A percentile compares a stretch with the other conserved stretches of the same genome.
Evolutionary conservation across 495 filamentous ascomycete species (phyloP).

Genomic region (Glonium stellatum): DNA sequence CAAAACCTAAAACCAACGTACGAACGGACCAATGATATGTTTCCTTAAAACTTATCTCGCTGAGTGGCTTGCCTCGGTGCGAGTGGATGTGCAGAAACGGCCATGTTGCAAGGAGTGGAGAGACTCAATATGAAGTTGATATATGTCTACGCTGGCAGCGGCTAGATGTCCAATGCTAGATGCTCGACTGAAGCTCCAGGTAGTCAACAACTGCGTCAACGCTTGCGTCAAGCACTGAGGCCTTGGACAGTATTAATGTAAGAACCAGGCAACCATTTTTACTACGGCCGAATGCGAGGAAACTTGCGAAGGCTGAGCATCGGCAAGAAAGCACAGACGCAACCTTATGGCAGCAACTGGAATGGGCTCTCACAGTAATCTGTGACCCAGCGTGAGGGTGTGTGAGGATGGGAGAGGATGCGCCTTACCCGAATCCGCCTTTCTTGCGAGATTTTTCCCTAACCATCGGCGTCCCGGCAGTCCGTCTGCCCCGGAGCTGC

Average conservation of each 20-base stretch:
- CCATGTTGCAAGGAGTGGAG: too few relatives aligned
- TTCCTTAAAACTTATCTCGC: neutral
- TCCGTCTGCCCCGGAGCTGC: neutral
- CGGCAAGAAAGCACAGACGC: neutral
- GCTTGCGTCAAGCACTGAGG: conserved; percentile 1
- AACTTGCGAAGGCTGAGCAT: neutral
- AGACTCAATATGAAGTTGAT: too few relatives aligned
- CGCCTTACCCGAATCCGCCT: neutral
- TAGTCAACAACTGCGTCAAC: neutral
- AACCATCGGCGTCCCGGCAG: neutral
- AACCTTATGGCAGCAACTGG: neutral
- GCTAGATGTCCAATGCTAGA: too few relatives aligned
- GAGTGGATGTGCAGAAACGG: too few relatives aligned
- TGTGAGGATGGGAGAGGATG: too few relatives aligned
- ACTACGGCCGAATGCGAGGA: neutral
- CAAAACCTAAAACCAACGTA: neutral
- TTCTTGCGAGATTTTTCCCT: neutral
- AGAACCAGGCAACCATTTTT: neutral
- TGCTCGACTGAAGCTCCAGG: too few relatives aligned
- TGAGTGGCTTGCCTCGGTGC: too few relatives aligned
- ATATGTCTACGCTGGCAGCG: too few relatives aligned
- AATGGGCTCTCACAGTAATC: neutral
- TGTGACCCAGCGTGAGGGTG: neutral
- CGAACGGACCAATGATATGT: neutral
- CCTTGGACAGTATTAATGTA: neutral